Conservation (phyloP, 1,284 basidiomycete species). For the Rhizoctonia solani region DNA sequence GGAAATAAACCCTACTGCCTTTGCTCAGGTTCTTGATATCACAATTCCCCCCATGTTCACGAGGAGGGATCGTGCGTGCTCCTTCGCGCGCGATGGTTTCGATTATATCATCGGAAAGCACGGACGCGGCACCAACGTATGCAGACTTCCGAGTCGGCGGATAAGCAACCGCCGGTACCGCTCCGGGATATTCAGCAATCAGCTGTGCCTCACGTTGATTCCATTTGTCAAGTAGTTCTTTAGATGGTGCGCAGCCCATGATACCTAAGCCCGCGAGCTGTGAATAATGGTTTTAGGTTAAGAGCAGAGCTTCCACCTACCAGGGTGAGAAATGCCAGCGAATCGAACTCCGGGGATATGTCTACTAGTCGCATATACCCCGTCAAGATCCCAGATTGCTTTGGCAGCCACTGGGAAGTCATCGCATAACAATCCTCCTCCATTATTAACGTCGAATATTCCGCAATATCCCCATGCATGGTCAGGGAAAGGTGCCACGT, state of each 20-base stretch:
- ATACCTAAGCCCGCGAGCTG: background rate
- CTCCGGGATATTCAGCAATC: conserved; percentile 58
- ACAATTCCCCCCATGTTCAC: conserved; percentile 82
- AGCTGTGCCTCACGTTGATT: conserved; percentile 70
- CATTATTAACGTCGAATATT: conserved; percentile 73
- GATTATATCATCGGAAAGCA: conserved; percentile 54
- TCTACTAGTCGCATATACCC: conserved; percentile 68
- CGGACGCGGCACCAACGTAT: conserved; percentile 63
- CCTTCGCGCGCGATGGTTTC: conserved; percentile 68
- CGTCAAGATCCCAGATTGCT: conserved; percentile 79
- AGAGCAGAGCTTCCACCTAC: conserved; percentile 52
- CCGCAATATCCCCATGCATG: conserved; percentile 84
- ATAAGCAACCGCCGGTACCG: conserved; percentile 69
- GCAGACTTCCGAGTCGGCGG: conserved; percentile 64
- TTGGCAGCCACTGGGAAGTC: conserved; percentile 47
- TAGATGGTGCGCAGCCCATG: conserved; percentile 58
- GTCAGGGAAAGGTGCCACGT: conserved; percentile 72
- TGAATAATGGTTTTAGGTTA: background rate
- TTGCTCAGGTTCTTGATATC: conserved; percentile 71
- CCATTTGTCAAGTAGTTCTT: conserved; percentile 73
- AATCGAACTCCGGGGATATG: conserved; percentile 81
- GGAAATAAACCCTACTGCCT: conserved; percentile 74
- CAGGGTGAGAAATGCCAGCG: conserved; percentile 76
- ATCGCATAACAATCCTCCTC: conserved; percentile 73
- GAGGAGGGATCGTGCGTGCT: conserved; percentile 73